Conservation (phyloP, 2,329 filamentous ascomycete genomes). For the Didymella exigua region DNA sequence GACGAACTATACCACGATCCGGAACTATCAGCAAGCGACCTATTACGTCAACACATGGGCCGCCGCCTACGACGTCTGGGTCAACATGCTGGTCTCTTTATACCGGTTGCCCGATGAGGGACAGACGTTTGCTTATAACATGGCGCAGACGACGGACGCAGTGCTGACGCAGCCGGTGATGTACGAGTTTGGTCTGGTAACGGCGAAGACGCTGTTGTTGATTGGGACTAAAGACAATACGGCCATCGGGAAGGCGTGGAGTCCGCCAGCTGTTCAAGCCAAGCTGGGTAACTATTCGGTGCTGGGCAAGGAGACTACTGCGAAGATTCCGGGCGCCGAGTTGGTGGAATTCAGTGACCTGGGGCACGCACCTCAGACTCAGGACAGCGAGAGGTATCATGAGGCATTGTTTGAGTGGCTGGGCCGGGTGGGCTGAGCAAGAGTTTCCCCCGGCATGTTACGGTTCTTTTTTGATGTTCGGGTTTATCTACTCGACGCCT, state of each 20-base stretch:
- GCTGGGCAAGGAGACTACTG: constrained; percentile 55
- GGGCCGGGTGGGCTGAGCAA: constrained; percentile 1
- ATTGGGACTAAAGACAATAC: constrained; percentile 61
- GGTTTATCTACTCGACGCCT: neutral
- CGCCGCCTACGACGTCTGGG: constrained; percentile 59
- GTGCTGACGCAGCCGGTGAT: constrained; percentile 60
- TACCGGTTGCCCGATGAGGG: constrained; percentile 55
- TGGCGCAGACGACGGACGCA: constrained; percentile 61
- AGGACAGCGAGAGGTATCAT: constrained; percentile 57
- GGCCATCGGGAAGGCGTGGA: constrained; percentile 61
- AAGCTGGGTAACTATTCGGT: constrained; percentile 57
- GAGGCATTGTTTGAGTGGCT: constrained; percentile 56
- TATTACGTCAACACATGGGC: constrained; percentile 52
- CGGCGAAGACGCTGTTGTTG: constrained; percentile 56
- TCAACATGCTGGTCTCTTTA: constrained; percentile 60
- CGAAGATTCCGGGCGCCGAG: constrained; percentile 51
- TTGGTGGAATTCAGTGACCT: constrained; percentile 56
- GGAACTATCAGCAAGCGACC: constrained; percentile 37
- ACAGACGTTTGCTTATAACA: constrained; percentile 52
- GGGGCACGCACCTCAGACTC: constrained; percentile 62
- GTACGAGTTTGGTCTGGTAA: constrained; percentile 57
- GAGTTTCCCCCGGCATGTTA: neutral
- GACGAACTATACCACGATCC: constrained; percentile 33
- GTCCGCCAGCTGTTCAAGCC: constrained; percentile 29
- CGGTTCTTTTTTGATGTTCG: neutral